phyloP scores from a whole-genome alignment of 805 yeast species.

The Monosporozyma unispora region DNA sequence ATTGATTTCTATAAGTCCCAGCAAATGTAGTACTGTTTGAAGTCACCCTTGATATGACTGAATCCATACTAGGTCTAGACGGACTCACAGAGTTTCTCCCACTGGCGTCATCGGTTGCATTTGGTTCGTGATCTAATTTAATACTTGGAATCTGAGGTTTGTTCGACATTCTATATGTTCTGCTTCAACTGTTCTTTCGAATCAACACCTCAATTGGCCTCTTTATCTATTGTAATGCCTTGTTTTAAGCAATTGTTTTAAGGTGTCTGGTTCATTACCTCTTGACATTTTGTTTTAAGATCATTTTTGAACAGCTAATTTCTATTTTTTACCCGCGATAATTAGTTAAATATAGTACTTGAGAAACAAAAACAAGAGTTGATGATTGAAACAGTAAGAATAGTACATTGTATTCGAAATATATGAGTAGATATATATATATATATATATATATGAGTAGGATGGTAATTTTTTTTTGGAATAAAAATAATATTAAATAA shows the following conservation, averaged over 20 bases:
- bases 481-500: neutral
- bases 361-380: no score
- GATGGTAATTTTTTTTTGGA: neutral
- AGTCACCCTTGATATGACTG: slow-evolving; percentile 5
- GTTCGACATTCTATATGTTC: neutral
- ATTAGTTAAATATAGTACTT: neutral
- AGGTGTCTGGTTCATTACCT: neutral
- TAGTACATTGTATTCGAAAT: neutral
- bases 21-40: slow-evolving; percentile 4
- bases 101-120: neutral
- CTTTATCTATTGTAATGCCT: neutral
- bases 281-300: neutral
- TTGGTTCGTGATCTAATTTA: neutral
- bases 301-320: neutral
- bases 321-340: neutral
- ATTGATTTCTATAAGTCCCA: slow-evolving; percentile 5
- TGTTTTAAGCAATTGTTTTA: neutral
- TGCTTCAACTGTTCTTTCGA: neutral
- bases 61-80: slow-evolving; percentile 8
- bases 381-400: neutral
- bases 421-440: neutral
- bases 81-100: neutral
- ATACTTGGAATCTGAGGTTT: neutral
- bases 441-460: neutral
- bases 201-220: neutral